Evolutionary conservation across 2,329 filamentous ascomycete genomes (phyloP).

Genomic region (Cladosporium sp.): DNA sequence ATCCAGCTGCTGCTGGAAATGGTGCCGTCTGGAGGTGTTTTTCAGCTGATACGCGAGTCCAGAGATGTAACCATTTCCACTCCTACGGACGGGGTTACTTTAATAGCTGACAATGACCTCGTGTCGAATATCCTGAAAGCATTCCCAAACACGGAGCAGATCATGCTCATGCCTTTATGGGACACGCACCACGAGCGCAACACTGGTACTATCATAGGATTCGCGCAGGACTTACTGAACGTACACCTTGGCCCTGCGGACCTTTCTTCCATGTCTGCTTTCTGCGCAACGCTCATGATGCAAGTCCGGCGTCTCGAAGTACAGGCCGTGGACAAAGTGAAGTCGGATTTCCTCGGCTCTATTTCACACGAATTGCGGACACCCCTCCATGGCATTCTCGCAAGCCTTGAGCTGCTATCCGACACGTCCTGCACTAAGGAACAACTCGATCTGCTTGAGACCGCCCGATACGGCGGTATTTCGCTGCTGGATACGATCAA

Average conservation of each 20-base stretch:
- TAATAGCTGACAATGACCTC: no score
- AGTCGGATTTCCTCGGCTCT: slow-evolving; percentile 37
- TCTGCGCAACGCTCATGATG: slow-evolving; percentile 49
- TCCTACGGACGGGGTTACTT: no score
- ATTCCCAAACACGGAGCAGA: slow-evolving; percentile 4
- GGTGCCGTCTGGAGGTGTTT: no score
- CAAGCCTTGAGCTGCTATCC: slow-evolving; percentile 39
- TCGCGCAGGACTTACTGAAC: neutral
- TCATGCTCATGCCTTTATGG: slow-evolving; percentile 10
- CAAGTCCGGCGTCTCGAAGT: slow-evolving; percentile 50
- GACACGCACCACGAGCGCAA: neutral
- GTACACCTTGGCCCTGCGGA: neutral
- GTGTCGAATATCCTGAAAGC: neutral
- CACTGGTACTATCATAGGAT: neutral
- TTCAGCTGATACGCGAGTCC: no score
- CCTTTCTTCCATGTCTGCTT: slow-evolving; percentile 30
- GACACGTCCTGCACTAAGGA: slow-evolving; percentile 31
- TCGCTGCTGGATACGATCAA: slow-evolving; percentile 38
- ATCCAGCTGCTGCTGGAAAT: no score
- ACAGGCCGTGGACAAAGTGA: slow-evolving; percentile 34
- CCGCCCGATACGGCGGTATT: slow-evolving; percentile 32
- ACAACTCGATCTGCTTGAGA: slow-evolving; percentile 12
- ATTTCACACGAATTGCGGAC: slow-evolving; percentile 33
- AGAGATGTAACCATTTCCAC: no score
- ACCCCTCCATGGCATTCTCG: slow-evolving; percentile 26